Evolutionary conservation across 768 basidiomycete species (phyloP).

Genomic region (Mycena leptocephala): DNA sequence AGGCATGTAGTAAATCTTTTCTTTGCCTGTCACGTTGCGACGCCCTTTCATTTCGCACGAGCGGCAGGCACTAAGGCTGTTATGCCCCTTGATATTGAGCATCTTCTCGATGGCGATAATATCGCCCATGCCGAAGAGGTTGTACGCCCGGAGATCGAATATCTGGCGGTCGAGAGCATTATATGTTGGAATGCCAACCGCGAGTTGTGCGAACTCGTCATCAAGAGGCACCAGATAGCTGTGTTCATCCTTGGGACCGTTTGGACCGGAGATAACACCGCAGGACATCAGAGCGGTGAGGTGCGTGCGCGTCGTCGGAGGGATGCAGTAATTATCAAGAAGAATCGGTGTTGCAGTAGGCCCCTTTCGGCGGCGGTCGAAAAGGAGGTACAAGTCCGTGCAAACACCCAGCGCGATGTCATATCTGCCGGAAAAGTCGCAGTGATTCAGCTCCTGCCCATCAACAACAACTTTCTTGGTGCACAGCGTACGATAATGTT

Average conservation of each 20-base stretch:
- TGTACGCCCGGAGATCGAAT: constrained; percentile 45
- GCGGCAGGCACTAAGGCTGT: constrained; percentile 51
- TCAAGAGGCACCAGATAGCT: background rate
- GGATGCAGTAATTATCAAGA: no score
- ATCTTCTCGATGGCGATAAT: constrained; percentile 50
- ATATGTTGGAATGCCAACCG: constrained; percentile 32
- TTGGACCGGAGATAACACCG: no score
- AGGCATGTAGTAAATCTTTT: constrained; percentile 38
- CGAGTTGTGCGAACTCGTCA: background rate
- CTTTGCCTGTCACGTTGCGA: constrained; percentile 38
- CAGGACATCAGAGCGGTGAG: no score
- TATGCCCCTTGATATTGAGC: constrained; percentile 56
- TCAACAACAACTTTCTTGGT: no score
- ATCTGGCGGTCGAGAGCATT: constrained; percentile 41
- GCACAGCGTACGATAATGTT: no score
- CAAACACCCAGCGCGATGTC: no score
- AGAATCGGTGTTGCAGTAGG: no score
- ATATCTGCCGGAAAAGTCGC: no score
- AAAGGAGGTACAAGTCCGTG: no score
- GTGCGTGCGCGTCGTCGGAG: no score
- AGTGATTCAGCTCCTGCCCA: no score
- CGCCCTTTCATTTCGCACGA: constrained; percentile 51
- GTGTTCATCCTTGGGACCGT: background rate
- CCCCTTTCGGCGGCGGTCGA: no score
- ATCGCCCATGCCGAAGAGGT: constrained; percentile 48